Base-by-base conservation (phyloP, 2,329 filamentous ascomycete species). In the Arachnopeziza araneosa region DNA sequence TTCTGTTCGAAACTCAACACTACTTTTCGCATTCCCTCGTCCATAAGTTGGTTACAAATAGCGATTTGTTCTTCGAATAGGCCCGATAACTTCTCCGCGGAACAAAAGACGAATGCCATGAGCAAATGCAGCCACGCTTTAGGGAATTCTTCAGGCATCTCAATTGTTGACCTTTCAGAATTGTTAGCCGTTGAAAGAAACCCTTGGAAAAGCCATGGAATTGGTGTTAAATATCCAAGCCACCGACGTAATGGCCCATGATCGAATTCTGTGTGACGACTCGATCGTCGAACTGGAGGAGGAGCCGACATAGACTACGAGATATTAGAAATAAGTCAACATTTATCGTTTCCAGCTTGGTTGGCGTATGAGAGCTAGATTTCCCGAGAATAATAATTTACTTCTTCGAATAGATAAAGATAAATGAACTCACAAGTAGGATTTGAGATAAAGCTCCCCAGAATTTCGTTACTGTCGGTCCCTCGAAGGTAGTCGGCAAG, bases 401-500 rank as follows among this genome's bases (percentile, higher is more conserved):
- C 26, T 9, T 4, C 26, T 30, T 4, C 5, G 26, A 4, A 30
- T 30, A 30, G 9, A 30, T 9, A 30, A 30, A 19, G 23, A 21
- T 21, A 6, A 51, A 9, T 21, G 24, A n/a, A 58, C 69, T 65
- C 65, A 75, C 75, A 44, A 59, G 51, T 4, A 75, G 60, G 5
- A 74, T 24, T 1, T 56, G 60, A 58, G 67, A 68, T 0, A 77
- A 49, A n/a, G 77, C 75, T 1, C 77, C 78, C 78, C 78, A 80
- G 57, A 74, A 80, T 57, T 77, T 79, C 5, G 62, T 60, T 1
- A 71, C 70, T 2, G 76, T 79, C 0, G 76, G 73, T 0, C 73
- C 74, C 9, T 73, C 65, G 23, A 73, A 73, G 1, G 67, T 60
- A 0, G 64, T 48, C 0, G 78, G 77, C 8, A 80, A 67, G 59